Percentiles rank a stretch among this genome's conserved stretches.
Conservation (phyloP, 306 rosid genomes). For the Rosa lucieae region DNA sequence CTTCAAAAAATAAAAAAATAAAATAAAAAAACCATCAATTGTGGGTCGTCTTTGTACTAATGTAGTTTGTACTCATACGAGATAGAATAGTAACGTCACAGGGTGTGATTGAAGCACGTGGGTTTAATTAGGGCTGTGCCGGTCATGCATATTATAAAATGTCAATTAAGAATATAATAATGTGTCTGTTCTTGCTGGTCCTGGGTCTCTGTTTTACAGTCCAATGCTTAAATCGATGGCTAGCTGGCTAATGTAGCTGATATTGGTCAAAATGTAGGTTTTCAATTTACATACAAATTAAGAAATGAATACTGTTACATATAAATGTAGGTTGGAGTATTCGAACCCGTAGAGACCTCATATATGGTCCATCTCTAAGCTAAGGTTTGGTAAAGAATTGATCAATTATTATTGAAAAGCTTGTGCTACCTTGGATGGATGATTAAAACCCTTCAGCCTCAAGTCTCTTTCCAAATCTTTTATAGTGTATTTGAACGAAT, state of each 20-base stretch:
- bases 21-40: too few species aligned
- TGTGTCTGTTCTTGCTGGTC: conserved; percentile 11
- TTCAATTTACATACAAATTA: neutral
- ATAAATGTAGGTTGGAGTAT: neutral
- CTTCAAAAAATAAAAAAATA: too few species aligned
- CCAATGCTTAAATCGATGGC: neutral
- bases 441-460: neutral
- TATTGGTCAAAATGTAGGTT: neutral
- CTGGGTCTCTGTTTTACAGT: neutral
- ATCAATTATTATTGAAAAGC: neutral
- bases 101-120: conserved; percentile 4
- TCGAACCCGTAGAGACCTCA: neutral
- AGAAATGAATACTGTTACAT: neutral
- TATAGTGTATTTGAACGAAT: neutral
- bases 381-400: neutral
- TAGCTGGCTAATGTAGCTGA: neutral
- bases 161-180: neutral
- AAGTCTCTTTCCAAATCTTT: neutral
- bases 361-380: neutral
- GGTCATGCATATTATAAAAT: neutral
- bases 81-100: neutral
- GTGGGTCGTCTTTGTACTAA: neutral
- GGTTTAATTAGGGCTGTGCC: neutral
- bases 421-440: neutral
- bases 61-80: neutral